Evolutionary conservation across 228 moss, liverwort and hornwort genomes (phyloP).

Genomic region (Sphagnum fallax): DNA sequence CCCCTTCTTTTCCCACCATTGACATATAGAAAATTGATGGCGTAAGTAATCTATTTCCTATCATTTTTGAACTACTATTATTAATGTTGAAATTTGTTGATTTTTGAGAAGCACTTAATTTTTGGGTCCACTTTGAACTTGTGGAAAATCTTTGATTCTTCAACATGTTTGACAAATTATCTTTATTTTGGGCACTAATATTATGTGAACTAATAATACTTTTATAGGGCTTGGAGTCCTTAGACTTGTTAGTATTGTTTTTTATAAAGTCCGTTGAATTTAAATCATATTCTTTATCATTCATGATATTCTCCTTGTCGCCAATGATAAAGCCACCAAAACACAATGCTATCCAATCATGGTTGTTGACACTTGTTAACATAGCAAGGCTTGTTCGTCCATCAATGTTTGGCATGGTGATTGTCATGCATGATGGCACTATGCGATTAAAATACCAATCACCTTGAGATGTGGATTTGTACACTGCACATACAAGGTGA

Average conservation of each 20-base stretch:
- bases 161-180: too few species aligned
- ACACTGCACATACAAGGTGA: slow-evolving; percentile 20
- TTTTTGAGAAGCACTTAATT: too few species aligned
- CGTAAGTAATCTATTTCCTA: too few species aligned
- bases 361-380: slow-evolving; percentile 16
- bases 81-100: too few species aligned
- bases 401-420: slow-evolving; percentile 13
- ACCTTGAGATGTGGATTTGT: slow-evolving; percentile 24
- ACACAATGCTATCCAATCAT: slow-evolving; percentile 23
- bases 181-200: too few species aligned
- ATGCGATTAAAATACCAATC: slow-evolving; percentile 24
- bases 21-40: slow-evolving; percentile 18
- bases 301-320: too few species aligned
- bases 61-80: too few species aligned
- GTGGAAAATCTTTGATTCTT: too few species aligned
- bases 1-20: slow-evolving; percentile 16
- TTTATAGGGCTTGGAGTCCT: too few species aligned
- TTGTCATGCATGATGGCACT: slow-evolving; percentile 16
- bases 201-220: too few species aligned
- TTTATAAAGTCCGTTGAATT: background rate
- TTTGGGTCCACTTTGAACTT: too few species aligned
- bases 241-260: background rate
- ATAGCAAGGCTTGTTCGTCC: slow-evolving; percentile 25
- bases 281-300: background rate
- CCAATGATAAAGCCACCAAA: slow-evolving; percentile 20